Conservation (phyloP, 306 rosid genomes). For the Hylodesmum podocarpum region DNA sequence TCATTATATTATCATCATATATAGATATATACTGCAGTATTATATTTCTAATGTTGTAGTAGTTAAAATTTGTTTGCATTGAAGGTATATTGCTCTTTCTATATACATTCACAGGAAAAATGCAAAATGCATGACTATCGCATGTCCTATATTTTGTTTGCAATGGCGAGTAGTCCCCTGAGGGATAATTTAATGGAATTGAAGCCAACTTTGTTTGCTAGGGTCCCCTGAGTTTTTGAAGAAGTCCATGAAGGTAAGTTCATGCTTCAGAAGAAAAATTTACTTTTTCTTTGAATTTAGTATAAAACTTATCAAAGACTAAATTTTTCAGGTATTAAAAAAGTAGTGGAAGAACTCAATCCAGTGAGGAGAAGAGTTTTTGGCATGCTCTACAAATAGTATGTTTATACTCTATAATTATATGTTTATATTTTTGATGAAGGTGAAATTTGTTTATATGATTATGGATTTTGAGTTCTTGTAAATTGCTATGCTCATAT, state of each 20-base stretch:
- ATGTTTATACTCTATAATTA: constrained; percentile 23
- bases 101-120: no score
- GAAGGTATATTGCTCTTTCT: no score
- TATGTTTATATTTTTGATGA: background rate
- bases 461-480: background rate
- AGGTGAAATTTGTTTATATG: background rate
- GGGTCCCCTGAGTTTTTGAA: constrained; percentile 86
- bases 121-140: no score
- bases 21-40: background rate
- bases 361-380: constrained; percentile 67
- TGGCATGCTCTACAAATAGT: constrained; percentile 70
- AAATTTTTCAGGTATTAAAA: constrained; percentile 64
- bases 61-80: no score
- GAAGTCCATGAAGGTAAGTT: constrained; percentile 68
- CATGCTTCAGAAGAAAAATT: background rate
- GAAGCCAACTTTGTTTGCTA: constrained; percentile 79
- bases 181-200: constrained; percentile 70
- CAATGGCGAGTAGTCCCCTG: constrained; percentile 52
- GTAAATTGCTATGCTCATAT: background rate
- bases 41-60: no score
- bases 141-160: no score
- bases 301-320: background rate
- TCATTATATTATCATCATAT: no score
- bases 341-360: constrained; percentile 68
- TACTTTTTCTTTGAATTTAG: background rate